Evolutionary conservation across 2,329 filamentous ascomycete genomes (phyloP).

Genomic region (Neodidymelliopsis sp.): DNA sequence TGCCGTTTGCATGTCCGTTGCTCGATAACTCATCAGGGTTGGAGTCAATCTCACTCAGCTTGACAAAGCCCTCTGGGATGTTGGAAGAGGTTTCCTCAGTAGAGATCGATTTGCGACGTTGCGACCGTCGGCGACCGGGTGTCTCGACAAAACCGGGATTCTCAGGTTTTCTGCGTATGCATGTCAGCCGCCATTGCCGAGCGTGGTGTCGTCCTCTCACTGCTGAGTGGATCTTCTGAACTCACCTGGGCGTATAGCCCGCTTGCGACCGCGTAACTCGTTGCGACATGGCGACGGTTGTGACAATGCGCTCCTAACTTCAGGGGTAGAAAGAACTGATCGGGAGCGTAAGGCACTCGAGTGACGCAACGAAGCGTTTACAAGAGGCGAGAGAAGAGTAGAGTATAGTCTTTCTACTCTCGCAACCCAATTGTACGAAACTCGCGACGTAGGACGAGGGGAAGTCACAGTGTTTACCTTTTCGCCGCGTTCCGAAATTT

Average conservation of each 20-base stretch:
- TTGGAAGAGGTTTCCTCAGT: constrained; percentile 36
- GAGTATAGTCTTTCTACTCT: constrained; percentile 1
- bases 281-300: constrained; percentile 42
- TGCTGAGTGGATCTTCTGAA: constrained; percentile 2
- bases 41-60: constrained; percentile 12
- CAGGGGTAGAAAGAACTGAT: constrained; percentile 3
- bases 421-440: not conserved
- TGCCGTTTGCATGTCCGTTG: constrained; percentile 17
- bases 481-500: constrained; percentile 21
- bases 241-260: constrained; percentile 58
- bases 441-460: constrained; percentile 4
- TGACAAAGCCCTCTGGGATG: constrained; percentile 38
- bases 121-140: constrained; percentile 53
- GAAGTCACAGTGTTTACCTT: constrained; percentile 16
- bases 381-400: not conserved
- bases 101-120: constrained; percentile 52
- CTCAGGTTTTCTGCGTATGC: constrained; percentile 46
- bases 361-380: constrained; percentile 3
- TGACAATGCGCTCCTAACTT: constrained; percentile 4
- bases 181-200: constrained; percentile 30
- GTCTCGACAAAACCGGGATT: constrained; percentile 59
- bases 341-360: not conserved
- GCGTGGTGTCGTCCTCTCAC: not conserved
- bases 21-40: constrained; percentile 2
- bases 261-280: constrained; percentile 57